Percentiles rank a stretch among this genome's conserved stretches.
These are phyloP conservation scores for Olyra latifolia DNA, from an alignment of 176 grass and related monocot genomes.

Conservation along the genomic window DNA sequence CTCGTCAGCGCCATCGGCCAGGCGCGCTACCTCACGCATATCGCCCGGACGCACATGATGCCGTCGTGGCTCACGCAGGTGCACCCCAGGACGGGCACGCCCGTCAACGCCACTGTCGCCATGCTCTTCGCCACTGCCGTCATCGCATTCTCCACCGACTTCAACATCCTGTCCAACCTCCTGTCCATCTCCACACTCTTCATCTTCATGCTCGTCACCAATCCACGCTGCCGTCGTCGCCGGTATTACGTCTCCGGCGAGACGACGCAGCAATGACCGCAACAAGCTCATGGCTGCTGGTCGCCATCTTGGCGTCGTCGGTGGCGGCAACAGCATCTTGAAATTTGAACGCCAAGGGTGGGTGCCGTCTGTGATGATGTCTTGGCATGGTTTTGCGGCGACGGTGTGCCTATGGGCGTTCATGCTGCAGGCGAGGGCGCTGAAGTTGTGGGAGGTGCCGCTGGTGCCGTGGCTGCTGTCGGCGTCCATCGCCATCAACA, in stretches of 20 bases:
- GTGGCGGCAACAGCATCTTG: too few relatives aligned
- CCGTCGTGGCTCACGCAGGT: conserved; percentile 57
- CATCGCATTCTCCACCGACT: conserved; percentile 66
- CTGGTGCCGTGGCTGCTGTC: conserved; percentile 72
- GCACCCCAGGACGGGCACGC: conserved; percentile 49
- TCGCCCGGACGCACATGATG: conserved; percentile 62
- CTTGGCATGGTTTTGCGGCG: conserved; percentile 36
- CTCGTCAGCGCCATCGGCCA: conserved; percentile 65
- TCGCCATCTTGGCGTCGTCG: conserved; percentile 42
- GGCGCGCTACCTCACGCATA: conserved; percentile 63
- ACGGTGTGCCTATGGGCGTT: conserved; percentile 47
- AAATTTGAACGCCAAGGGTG: conserved; percentile 29
- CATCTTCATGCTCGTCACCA: conserved; percentile 78
- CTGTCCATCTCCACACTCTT: conserved; percentile 79
- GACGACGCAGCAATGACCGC: conserved; percentile 32
- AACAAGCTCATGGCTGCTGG: conserved; percentile 45
- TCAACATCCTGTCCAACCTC: conserved; percentile 54
- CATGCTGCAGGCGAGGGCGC: conserved; percentile 57
- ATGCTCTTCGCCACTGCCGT: conserved; percentile 60
- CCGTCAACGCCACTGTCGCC: conserved; percentile 56
- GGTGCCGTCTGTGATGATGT: conserved; percentile 37
- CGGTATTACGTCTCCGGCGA: conserved; percentile 61
- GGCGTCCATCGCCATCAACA: conserved; percentile 69
- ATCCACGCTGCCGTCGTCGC: conserved; percentile 42
- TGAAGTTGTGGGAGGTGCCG: conserved; percentile 53